These are phyloP conservation scores for Neofusicoccum kwambonambiense DNA, from an alignment of 2,329 filamentous ascomycete genomes.

Conservation along the genomic window DNA sequence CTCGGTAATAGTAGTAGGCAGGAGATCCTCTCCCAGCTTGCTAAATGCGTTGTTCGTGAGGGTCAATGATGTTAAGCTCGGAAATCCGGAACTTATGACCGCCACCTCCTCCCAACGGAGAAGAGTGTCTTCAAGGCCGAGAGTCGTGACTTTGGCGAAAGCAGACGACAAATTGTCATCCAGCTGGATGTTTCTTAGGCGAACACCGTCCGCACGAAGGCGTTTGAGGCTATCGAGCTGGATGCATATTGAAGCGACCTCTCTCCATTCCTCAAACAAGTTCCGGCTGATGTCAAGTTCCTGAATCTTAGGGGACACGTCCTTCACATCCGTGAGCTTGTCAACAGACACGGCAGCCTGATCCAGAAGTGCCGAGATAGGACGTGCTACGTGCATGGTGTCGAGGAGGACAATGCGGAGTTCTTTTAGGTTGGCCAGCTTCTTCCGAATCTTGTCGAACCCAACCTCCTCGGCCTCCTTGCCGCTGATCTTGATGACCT, in stretches of 20 bases:
- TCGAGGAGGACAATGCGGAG: conserved; percentile 82
- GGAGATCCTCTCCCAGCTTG: conserved; percentile 31
- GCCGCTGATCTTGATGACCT: conserved; percentile 67
- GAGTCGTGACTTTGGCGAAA: conserved; percentile 40
- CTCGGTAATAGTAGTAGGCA: conserved; percentile 57
- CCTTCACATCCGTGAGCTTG: conserved; percentile 51
- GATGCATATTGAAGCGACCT: conserved; percentile 69
- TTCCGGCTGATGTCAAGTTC: conserved; percentile 87
- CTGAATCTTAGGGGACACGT: conserved; percentile 57
- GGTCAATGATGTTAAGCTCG: conserved; percentile 53
- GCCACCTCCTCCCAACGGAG: conserved; percentile 38
- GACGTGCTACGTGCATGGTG: conserved; percentile 60
- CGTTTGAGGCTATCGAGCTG: conserved; percentile 65
- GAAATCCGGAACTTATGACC: conserved; percentile 52
- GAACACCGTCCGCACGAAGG: conserved; percentile 74
- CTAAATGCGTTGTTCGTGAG: conserved; percentile 39
- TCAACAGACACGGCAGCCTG: conserved; percentile 33
- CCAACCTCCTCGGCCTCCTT: conserved; percentile 93
- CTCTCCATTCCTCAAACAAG: conserved; percentile 66
- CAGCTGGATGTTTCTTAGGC: conserved; percentile 50
- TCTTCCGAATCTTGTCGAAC: conserved; percentile 84
- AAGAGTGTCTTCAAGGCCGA: conserved; percentile 52
- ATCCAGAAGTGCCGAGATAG: conserved; percentile 25
- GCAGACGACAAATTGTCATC: conserved; percentile 25
- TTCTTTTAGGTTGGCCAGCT: conserved; percentile 75